Evolutionary conservation across 805 yeast genomes (phyloP).

Genomic region (Candida sakaeoensis): DNA sequence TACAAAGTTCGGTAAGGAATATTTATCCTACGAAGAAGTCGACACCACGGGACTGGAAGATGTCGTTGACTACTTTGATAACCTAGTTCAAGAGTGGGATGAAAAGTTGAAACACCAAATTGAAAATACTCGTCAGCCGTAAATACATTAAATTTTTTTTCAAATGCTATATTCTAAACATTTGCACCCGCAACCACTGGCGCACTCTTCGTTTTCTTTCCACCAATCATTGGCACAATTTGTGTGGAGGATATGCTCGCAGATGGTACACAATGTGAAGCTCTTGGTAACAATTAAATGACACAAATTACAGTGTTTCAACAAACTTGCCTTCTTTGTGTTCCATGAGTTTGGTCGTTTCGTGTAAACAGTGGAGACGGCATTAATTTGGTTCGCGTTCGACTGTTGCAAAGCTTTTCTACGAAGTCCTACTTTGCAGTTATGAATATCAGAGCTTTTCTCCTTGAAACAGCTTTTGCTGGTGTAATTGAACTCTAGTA

Average conservation of each 20-base stretch:
- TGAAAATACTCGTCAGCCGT: slow-evolving; percentile 41
- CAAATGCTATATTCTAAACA: slow-evolving; percentile 43
- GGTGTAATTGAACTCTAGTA: slow-evolving; percentile 64
- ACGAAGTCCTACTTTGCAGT: slow-evolving; percentile 31
- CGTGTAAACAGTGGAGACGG: slow-evolving; percentile 22
- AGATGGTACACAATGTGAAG: slow-evolving; percentile 62
- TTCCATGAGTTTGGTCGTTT: slow-evolving; percentile 28
- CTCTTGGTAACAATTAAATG: slow-evolving; percentile 55
- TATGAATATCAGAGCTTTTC: slow-evolving; percentile 23
- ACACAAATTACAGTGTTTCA: slow-evolving; percentile 63
- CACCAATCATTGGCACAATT: slow-evolving; percentile 83
- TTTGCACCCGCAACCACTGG: slow-evolving; percentile 81
- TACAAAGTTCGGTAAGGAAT: slow-evolving; percentile 60
- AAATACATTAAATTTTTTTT: too few relatives aligned
- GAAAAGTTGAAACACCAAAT: slow-evolving; percentile 71
- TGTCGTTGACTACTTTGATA: slow-evolving; percentile 60
- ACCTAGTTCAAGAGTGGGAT: slow-evolving; percentile 67
- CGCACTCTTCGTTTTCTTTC: slow-evolving; percentile 50
- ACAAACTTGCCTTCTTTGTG: slow-evolving; percentile 17
- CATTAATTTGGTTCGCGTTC: slow-evolving; percentile 20
- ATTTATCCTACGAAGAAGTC: slow-evolving; percentile 50
- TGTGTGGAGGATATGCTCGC: slow-evolving; percentile 79
- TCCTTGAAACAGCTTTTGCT: slow-evolving; percentile 10
- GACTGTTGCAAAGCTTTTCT: slow-evolving; percentile 17
- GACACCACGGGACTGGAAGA: slow-evolving; percentile 64